Percentiles rank a stretch among this genome's conserved stretches.
Evolutionary conservation across 2,329 filamentous ascomycete genomes (phyloP).

Genomic region (Pestalotiopsis sp.): DNA sequence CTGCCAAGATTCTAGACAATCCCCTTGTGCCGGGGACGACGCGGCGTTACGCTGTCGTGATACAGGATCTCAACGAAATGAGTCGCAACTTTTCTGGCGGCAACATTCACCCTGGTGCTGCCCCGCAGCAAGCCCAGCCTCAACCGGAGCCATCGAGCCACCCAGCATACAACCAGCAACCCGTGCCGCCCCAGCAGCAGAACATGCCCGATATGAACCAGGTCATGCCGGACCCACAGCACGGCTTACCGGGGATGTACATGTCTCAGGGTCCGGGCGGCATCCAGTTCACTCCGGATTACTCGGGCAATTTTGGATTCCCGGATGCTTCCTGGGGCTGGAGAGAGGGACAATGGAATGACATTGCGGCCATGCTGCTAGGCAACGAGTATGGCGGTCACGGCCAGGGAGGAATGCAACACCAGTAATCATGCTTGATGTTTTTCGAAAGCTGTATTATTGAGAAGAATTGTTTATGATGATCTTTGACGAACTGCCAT

Average conservation of each 20-base stretch:
- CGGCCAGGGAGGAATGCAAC: not conserved
- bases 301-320: slow-evolving; percentile 4
- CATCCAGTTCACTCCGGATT: slow-evolving; percentile 1
- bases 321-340: slow-evolving; percentile 9
- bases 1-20: slow-evolving; percentile 32
- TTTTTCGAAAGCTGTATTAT: not conserved
- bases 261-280: slow-evolving; percentile 6
- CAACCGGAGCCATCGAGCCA: not conserved
- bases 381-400: slow-evolving; percentile 10
- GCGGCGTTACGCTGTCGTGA: slow-evolving; percentile 36
- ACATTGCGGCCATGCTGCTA: slow-evolving; percentile 16
- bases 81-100: slow-evolving; percentile 16
- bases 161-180: not conserved
- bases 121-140: not conserved
- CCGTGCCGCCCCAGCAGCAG: not conserved
- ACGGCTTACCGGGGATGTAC: slow-evolving; percentile 1
- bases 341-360: slow-evolving; percentile 16
- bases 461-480: not conserved
- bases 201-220: not conserved
- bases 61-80: slow-evolving; percentile 34
- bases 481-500: not conserved
- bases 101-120: not conserved
- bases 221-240: not conserved
- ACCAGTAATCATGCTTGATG: not conserved
- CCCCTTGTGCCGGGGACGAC: slow-evolving; percentile 39